Conservation (phyloP, 2,329 filamentous ascomycete genomes). For the Cytospora mali region DNA sequence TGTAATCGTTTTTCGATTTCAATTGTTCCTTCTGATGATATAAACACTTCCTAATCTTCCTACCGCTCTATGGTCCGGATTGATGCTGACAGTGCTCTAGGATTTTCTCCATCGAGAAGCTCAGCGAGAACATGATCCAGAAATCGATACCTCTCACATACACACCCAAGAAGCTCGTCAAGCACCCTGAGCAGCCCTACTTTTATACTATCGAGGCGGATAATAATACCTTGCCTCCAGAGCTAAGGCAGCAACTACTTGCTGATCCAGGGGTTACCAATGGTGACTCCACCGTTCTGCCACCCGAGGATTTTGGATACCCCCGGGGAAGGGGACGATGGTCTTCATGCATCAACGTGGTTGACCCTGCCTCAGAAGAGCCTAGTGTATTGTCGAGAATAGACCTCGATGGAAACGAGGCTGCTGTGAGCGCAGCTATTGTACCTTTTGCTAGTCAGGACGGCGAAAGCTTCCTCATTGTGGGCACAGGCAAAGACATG, state of each 20-base stretch:
- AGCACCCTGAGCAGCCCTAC: slow-evolving; percentile 82
- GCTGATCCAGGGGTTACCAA: slow-evolving; percentile 71
- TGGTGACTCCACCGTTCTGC: slow-evolving; percentile 70
- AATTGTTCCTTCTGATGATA: slow-evolving; percentile 94
- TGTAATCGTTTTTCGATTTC: slow-evolving; percentile 61
- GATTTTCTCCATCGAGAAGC: slow-evolving; percentile 88
- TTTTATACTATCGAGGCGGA: slow-evolving; percentile 96
- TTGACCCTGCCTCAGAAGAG: slow-evolving; percentile 81
- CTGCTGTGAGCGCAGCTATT: slow-evolving; percentile 81
- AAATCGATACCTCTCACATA: slow-evolving; percentile 85
- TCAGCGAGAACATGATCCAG: slow-evolving; percentile 83
- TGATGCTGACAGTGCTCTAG: slow-evolving; percentile 48
- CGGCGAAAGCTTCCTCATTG: slow-evolving; percentile 86
- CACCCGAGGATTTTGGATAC: slow-evolving; percentile 85
- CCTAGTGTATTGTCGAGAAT: slow-evolving; percentile 71
- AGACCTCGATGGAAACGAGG: slow-evolving; percentile 86
- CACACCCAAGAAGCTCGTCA: slow-evolving; percentile 84
- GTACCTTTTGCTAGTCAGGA: slow-evolving; percentile 88
- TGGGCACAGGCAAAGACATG: slow-evolving; percentile 93
- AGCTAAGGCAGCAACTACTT: slow-evolving; percentile 74
- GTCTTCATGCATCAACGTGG: slow-evolving; percentile 92
- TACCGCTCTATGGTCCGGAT: neutral
- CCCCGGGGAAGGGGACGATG: slow-evolving; percentile 82
- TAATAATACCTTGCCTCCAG: slow-evolving; percentile 83
- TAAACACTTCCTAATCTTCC: slow-evolving; percentile 26